A percentile compares a stretch with the other conserved stretches of the same genome.
These are phyloP conservation scores for Chrysanthemum seticuspe DNA, from an alignment of 129 eudicot genomes.

Conservation along the genomic window DNA sequence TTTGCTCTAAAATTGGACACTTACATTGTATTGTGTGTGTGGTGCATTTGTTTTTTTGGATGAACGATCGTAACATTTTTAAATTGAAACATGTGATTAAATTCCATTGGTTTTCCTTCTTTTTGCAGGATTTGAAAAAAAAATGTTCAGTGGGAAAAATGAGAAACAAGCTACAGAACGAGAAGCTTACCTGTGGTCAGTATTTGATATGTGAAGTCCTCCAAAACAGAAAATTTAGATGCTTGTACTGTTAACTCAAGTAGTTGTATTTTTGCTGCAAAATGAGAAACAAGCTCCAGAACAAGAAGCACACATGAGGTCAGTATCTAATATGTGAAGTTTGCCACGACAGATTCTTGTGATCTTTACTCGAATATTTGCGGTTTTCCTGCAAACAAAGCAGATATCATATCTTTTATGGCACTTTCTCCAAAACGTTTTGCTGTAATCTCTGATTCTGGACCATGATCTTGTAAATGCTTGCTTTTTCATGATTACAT, in stretches of 20 bases:
- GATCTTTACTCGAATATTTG: background rate
- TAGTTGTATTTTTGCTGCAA: constrained; percentile 10
- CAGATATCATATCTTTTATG: background rate
- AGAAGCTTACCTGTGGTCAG: constrained; percentile 92
- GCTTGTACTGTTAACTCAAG: background rate
- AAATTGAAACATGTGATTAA: background rate
- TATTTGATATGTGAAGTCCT: constrained; percentile 71
- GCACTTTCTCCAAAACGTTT: background rate
- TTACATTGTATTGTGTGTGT: background rate
- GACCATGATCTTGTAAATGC: background rate
- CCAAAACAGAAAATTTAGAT: background rate
- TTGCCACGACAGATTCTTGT: background rate
- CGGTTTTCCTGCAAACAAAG: constrained; percentile 14
- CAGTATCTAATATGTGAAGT: constrained; percentile 78
- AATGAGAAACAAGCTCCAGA: constrained; percentile 77
- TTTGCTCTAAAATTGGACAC: background rate
- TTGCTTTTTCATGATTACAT: background rate
- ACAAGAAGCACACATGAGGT: constrained; percentile 83
- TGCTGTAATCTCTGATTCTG: background rate
- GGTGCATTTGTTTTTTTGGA: background rate
- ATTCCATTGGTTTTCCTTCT: background rate
- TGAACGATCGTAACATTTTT: background rate
- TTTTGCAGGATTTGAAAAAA: constrained; percentile 77
- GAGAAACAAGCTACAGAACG: constrained; percentile 77
- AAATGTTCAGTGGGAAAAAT: constrained; percentile 62